These are phyloP conservation scores for Tetratostichococcus sp. DNA, from an alignment of 139 green algal genomes.

Conservation along the genomic window DNA sequence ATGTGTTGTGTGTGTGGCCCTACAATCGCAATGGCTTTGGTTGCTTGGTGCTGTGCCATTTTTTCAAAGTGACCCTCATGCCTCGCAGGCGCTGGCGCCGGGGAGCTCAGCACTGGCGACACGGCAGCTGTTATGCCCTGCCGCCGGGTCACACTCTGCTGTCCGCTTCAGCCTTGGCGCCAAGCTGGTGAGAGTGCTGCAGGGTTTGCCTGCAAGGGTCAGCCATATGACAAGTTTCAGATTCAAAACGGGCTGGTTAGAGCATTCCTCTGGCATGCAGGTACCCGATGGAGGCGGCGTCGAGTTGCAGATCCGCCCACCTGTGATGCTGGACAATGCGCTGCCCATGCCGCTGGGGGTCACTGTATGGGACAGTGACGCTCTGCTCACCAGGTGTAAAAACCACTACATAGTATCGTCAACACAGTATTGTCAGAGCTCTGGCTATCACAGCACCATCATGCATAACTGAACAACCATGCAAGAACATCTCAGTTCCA, in stretches of 20 bases:
- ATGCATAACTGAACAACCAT: too few relatives aligned
- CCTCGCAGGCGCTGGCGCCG: background rate
- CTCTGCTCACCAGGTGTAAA: background rate
- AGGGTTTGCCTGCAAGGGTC: too few relatives aligned
- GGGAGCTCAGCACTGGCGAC: background rate
- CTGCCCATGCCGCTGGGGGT: slow-evolving; percentile 49
- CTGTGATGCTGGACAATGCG: slow-evolving; percentile 49
- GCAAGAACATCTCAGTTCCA: too few relatives aligned
- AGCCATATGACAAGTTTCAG: too few relatives aligned
- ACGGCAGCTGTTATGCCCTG: slow-evolving; percentile 1
- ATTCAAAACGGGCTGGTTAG: background rate
- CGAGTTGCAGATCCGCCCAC: slow-evolving; percentile 26
- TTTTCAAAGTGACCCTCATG: background rate
- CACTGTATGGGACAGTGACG: background rate
- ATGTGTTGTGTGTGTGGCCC: too few relatives aligned
- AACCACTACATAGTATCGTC: too few relatives aligned
- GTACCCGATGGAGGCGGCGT: background rate
- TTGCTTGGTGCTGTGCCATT: too few relatives aligned
- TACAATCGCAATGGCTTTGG: too few relatives aligned
- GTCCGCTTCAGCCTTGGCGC: background rate
- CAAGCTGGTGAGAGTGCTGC: background rate
- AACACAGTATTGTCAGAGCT: too few relatives aligned
- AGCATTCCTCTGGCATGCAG: background rate
- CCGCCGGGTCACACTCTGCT: background rate
- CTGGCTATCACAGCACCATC: too few relatives aligned